These are phyloP conservation scores for Acanthamoeba triangularis DNA, from an alignment of 208 protist genomes.

Conservation along the genomic window DNA sequence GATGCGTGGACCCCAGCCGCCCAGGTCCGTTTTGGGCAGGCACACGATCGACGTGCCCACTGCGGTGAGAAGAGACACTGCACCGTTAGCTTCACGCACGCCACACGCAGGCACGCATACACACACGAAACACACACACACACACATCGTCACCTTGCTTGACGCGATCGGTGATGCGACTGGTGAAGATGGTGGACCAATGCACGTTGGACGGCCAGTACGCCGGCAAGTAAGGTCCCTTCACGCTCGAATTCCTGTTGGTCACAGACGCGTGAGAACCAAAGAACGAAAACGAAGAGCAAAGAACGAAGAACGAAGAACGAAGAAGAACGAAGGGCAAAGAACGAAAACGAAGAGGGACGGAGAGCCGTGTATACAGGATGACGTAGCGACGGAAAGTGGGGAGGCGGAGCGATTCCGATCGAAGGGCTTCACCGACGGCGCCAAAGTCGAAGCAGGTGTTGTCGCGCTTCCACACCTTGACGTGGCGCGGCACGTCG, in stretches of 20 bases:
- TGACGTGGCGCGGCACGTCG: background rate
- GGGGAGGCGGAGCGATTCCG: background rate
- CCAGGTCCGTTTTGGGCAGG: background rate
- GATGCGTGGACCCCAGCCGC: background rate
- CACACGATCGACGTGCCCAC: slow-evolving; percentile 21
- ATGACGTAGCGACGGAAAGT: background rate
- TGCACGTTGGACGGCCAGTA: background rate
- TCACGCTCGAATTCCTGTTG: slow-evolving; percentile 32
- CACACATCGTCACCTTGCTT: background rate
- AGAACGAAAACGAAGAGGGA: background rate
- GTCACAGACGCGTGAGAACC: background rate
- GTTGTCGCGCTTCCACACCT: background rate
- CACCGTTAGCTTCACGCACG: too few species aligned
- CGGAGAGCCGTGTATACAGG: background rate
- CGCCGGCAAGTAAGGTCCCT: slow-evolving; percentile 2
- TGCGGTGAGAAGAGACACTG: background rate
- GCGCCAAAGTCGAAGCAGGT: slow-evolving; percentile 40
- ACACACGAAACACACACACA: background rate
- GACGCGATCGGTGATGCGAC: background rate
- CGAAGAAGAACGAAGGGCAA: background rate
- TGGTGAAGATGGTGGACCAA: slow-evolving; percentile 38
- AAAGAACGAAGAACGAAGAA: background rate
- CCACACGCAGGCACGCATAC: too few species aligned
- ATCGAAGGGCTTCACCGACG: background rate
- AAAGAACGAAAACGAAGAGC: background rate